A percentile compares a stretch with the other conserved stretches of the same genome.
Conservation (phyloP, 192 early-diverging fungal species). For the Gryganskiella cystojenkinii region DNA sequence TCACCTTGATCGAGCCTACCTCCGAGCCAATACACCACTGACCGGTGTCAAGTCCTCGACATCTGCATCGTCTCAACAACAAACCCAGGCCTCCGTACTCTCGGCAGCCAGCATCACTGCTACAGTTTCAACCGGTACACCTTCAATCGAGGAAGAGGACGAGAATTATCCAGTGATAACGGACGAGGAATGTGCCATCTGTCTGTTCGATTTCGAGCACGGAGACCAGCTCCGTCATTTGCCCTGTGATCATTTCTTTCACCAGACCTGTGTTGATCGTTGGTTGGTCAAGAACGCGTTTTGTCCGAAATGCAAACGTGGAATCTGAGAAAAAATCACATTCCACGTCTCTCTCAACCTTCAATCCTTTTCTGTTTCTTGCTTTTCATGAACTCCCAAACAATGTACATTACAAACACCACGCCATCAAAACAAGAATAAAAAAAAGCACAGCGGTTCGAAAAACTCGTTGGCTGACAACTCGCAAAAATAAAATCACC, state of each 20-base stretch:
- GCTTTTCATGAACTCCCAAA: neutral
- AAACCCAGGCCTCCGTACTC: no score
- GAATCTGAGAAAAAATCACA: constrained; percentile 13
- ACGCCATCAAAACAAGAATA: no score
- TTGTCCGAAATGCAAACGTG: constrained; percentile 76
- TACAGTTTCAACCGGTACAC: no score
- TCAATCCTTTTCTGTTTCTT: neutral
- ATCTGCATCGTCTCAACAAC: neutral
- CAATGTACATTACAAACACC: neutral
- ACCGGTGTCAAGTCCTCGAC: no score
- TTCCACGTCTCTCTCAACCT: neutral
- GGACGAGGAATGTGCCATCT: constrained; percentile 85
- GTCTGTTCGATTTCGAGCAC: constrained; percentile 77
- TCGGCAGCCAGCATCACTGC: no score
- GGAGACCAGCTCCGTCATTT: constrained; percentile 76
- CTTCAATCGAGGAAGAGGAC: neutral
- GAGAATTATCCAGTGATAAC: neutral
- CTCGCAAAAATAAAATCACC: no score
- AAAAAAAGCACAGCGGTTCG: no score
- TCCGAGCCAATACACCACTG: no score
- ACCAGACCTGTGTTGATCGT: constrained; percentile 82
- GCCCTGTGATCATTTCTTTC: constrained; percentile 84
- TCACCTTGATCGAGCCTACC: no score
- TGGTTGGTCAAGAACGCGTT: constrained; percentile 79
- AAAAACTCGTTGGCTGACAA: no score